These are phyloP conservation scores for Phylloporus sp. DNA, from an alignment of 1,284 basidiomycete species.

Conservation along the genomic window DNA sequence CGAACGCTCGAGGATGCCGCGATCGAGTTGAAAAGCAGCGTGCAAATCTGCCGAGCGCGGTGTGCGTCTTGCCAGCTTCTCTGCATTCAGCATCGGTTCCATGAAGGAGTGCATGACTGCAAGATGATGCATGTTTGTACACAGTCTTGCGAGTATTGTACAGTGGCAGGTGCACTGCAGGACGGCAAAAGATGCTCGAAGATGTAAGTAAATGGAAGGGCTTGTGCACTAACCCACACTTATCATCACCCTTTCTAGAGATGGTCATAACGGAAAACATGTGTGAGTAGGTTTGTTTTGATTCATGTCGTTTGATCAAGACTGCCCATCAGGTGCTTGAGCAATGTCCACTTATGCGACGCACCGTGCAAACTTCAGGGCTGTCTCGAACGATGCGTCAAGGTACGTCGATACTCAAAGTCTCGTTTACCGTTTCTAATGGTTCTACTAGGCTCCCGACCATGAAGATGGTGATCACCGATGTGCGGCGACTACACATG, in stretches of 20 bases:
- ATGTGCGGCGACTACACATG: slow-evolving; percentile 59
- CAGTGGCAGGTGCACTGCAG: slow-evolving; percentile 27
- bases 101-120: slow-evolving; percentile 57
- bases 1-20: slow-evolving; percentile 49
- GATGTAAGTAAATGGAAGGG: slow-evolving; percentile 44
- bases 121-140: slow-evolving; percentile 55
- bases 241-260: slow-evolving; percentile 24
- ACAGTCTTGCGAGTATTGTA: slow-evolving; percentile 52
- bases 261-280: slow-evolving; percentile 62
- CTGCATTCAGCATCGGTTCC: slow-evolving; percentile 55
- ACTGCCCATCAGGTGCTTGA: slow-evolving; percentile 49
- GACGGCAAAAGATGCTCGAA: slow-evolving; percentile 48
- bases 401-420: slow-evolving; percentile 38
- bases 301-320: background rate
- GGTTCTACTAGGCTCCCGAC: slow-evolving; percentile 44
- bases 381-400: slow-evolving; percentile 57
- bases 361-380: slow-evolving; percentile 48
- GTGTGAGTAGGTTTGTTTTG: slow-evolving; percentile 46
- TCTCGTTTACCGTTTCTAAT: slow-evolving; percentile 22
- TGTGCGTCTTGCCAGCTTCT: slow-evolving; percentile 56
- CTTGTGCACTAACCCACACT: background rate
- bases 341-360: slow-evolving; percentile 57
- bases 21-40: slow-evolving; percentile 53
- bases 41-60: slow-evolving; percentile 56
- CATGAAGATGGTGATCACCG: slow-evolving; percentile 57